Conservation (phyloP, 768 basidiomycete genomes). For the Panaeolus cyanescens region DNA sequence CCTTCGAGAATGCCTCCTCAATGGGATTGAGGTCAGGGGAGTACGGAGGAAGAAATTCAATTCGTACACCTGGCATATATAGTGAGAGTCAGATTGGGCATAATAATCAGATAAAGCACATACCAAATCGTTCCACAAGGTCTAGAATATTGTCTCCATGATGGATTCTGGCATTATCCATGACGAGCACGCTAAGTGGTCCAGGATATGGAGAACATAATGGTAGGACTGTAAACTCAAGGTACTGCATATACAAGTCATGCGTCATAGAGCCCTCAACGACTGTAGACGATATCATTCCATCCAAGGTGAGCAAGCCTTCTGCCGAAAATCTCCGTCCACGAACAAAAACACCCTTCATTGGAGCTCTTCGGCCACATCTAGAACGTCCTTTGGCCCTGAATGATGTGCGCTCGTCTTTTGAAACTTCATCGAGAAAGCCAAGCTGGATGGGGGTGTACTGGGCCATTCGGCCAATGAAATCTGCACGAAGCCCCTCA, state of each 20-base stretch:
- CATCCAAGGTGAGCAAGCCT: not conserved
- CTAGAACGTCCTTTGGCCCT: not conserved
- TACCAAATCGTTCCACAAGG: slow-evolving; percentile 1
- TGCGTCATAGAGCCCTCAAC: slow-evolving; percentile 20
- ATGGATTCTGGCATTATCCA: too few species aligned
- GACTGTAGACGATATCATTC: slow-evolving; percentile 13
- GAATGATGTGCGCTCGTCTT: slow-evolving; percentile 17
- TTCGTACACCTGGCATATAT: not conserved
- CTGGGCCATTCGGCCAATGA: slow-evolving; percentile 15
- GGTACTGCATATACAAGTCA: not conserved
- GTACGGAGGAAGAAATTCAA: slow-evolving; percentile 1
- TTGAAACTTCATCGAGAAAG: slow-evolving; percentile 28
- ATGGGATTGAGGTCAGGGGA: slow-evolving; percentile 1
- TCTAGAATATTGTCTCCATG: not conserved
- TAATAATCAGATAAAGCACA: not conserved
- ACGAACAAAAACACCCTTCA: not conserved
- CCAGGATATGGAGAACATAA: slow-evolving; percentile 2
- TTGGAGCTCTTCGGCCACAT: not conserved
- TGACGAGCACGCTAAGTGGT: slow-evolving; percentile 2
- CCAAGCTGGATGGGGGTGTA: not conserved
- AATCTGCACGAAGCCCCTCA: slow-evolving; percentile 23
- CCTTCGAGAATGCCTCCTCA: too few species aligned
- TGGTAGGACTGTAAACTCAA: not conserved
- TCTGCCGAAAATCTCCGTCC: not conserved
- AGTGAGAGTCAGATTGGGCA: not conserved